These are phyloP conservation scores for Avena atlantica DNA, from an alignment of 176 grass and related monocot genomes.

Conservation along the genomic window DNA sequence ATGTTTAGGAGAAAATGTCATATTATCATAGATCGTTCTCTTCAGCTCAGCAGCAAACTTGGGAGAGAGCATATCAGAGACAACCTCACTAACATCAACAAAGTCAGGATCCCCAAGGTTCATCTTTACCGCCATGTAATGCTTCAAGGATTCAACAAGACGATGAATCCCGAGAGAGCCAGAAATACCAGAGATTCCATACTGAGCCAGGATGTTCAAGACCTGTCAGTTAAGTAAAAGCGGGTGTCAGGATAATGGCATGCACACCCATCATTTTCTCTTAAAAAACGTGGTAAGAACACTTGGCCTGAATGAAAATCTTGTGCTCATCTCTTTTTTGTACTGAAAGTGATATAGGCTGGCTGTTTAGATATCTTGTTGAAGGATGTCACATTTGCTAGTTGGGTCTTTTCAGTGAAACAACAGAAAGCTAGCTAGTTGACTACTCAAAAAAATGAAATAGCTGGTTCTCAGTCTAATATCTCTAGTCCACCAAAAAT, in stretches of 20 bases:
- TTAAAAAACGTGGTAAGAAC: background rate
- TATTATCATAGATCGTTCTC: conserved; percentile 84
- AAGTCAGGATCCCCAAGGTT: conserved; percentile 91
- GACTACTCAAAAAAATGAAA: too few relatives aligned
- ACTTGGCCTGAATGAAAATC: background rate
- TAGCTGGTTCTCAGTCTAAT: too few relatives aligned
- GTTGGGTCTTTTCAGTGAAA: too few relatives aligned
- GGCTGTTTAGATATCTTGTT: too few relatives aligned
- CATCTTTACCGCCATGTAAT: conserved; percentile 72
- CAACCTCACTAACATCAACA: conserved; percentile 58
- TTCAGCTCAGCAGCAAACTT: conserved; percentile 87
- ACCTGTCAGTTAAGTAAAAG: conserved; percentile 50
- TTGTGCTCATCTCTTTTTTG: too few relatives aligned
- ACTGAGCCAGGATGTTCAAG: conserved; percentile 91
- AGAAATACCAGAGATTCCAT: conserved; percentile 66
- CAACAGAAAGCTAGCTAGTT: too few relatives aligned
- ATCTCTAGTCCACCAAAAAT: too few relatives aligned
- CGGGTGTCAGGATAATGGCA: background rate
- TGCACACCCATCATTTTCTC: background rate
- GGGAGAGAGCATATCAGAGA: conserved; percentile 81
- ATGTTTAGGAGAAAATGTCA: conserved; percentile 71
- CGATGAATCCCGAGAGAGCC: conserved; percentile 83
- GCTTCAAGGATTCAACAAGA: conserved; percentile 83
- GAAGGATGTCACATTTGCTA: too few relatives aligned
- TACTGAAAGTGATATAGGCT: too few relatives aligned